Conservation (phyloP, 768 basidiomycete genomes). For the Russula compacta region DNA sequence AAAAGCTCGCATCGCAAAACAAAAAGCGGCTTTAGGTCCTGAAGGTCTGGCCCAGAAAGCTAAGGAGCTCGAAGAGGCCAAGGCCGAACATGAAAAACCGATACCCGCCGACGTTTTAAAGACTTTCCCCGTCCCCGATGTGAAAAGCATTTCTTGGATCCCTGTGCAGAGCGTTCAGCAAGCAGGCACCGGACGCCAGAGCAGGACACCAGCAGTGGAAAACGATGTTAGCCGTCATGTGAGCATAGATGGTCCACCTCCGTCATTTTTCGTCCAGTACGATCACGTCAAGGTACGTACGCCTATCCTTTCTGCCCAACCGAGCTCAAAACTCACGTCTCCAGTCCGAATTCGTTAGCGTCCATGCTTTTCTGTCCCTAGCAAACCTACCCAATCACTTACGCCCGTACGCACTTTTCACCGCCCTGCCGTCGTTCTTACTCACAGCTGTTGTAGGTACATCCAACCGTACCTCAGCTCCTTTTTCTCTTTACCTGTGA, state of each 20-base stretch:
- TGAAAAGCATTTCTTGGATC: conserved; percentile 89
- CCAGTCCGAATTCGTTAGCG: conserved; percentile 86
- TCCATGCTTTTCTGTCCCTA: conserved; percentile 74
- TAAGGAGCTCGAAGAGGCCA: conserved; percentile 66
- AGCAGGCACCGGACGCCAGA: conserved; percentile 39
- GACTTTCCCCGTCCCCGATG: conserved; percentile 84
- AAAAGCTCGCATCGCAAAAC: conserved; percentile 62
- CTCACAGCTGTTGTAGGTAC: conserved; percentile 38
- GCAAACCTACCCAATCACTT: conserved; percentile 62
- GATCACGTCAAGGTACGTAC: conserved; percentile 75
- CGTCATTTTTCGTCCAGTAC: conserved; percentile 90
- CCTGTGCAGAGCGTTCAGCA: conserved; percentile 63
- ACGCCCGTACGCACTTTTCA: conserved; percentile 48
- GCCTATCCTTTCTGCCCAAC: background rate
- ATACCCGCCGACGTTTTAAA: conserved; percentile 78
- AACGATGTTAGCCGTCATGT: conserved; percentile 53
- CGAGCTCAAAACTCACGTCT: background rate
- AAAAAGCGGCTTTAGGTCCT: conserved; percentile 62
- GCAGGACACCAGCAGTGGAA: conserved; percentile 26
- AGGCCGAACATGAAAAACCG: conserved; percentile 73
- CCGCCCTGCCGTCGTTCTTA: background rate
- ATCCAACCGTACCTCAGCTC: conserved; percentile 69
- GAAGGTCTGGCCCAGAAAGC: conserved; percentile 69
- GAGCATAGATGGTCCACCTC: conserved; percentile 49
- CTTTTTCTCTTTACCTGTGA: conserved; percentile 85